phyloP scores from a whole-genome alignment of 2,329 filamentous ascomycete genomes.

The Fusarium equiseti region DNA sequence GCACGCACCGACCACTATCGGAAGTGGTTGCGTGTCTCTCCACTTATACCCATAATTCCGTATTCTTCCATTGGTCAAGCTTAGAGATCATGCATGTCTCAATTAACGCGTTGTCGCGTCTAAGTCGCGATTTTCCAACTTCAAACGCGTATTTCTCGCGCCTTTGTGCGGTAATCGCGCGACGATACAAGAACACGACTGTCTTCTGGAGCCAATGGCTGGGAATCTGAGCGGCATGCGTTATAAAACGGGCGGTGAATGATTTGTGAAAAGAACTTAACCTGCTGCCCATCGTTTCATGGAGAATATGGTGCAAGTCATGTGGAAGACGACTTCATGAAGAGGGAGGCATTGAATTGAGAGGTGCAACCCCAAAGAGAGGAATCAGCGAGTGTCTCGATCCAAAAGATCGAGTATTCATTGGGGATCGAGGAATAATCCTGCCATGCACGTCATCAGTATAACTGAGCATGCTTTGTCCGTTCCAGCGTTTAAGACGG shows the following conservation, averaged over 20 bases:
- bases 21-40: conserved; percentile 45
- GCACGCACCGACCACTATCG: conserved; percentile 41
- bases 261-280: conserved; percentile 2
- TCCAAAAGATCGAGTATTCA: background rate
- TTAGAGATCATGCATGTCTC: conserved; percentile 13
- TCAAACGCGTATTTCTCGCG: conserved; percentile 32
- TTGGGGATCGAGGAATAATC: conserved; percentile 6
- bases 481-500: background rate
- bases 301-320: background rate
- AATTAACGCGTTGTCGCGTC: conserved; percentile 37
- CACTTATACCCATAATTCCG: conserved; percentile 16
- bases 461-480: background rate
- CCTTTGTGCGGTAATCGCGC: conserved; percentile 28
- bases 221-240: conserved; percentile 14
- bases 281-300: conserved; percentile 1
- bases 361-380: background rate
- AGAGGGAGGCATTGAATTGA: background rate
- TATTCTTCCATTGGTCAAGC: conserved; percentile 32
- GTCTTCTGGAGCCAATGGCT: conserved; percentile 23
- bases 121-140: conserved; percentile 25
- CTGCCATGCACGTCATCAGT: conserved; percentile 20
- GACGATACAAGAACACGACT: conserved; percentile 18
- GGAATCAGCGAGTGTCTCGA: background rate
- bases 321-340: background rate
- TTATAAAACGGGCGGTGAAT: conserved; percentile 17